Evolutionary conservation across 1,284 basidiomycete genomes (phyloP).

Genomic region (Cryptococcus deneoformans): DNA sequence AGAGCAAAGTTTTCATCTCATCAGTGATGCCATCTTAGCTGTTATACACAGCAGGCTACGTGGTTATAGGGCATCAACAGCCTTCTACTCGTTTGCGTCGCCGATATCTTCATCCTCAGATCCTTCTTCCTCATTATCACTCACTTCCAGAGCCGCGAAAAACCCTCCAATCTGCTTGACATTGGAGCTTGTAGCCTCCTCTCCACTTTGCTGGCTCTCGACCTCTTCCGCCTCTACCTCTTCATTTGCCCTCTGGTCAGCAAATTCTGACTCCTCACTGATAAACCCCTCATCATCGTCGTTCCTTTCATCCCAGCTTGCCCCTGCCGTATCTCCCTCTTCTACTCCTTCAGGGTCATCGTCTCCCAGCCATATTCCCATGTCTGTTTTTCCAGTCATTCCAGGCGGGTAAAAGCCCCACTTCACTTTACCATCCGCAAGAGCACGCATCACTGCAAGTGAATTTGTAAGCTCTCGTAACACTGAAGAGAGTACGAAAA

Average conservation of each 20-base stretch:
- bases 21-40: too few species aligned
- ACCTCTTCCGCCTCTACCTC: conserved; percentile 17
- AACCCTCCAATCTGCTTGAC: conserved; percentile 32
- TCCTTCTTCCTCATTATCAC: conserved; percentile 41
- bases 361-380: conserved; percentile 61
- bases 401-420: conserved; percentile 81
- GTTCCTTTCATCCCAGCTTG: conserved; percentile 25
- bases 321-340: conserved; percentile 7
- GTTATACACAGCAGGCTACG: too few species aligned
- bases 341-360: conserved; percentile 16
- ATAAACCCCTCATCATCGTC: conserved; percentile 9
- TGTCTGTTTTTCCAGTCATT: conserved; percentile 33
- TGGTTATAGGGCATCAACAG: too few species aligned
- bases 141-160: conserved; percentile 44
- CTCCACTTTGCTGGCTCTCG: conserved; percentile 14
- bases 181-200: conserved; percentile 23
- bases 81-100: background rate
- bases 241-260: conserved; percentile 28
- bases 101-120: conserved; percentile 42
- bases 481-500: background rate
- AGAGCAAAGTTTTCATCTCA: too few species aligned
- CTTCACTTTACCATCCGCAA: conserved; percentile 71
- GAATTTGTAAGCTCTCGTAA: background rate
- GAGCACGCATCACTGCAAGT: conserved; percentile 64
- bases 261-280: conserved; percentile 26